Base-by-base conservation (phyloP, 352 stramenopile species). In the Globisporangium cederbergense region DNA sequence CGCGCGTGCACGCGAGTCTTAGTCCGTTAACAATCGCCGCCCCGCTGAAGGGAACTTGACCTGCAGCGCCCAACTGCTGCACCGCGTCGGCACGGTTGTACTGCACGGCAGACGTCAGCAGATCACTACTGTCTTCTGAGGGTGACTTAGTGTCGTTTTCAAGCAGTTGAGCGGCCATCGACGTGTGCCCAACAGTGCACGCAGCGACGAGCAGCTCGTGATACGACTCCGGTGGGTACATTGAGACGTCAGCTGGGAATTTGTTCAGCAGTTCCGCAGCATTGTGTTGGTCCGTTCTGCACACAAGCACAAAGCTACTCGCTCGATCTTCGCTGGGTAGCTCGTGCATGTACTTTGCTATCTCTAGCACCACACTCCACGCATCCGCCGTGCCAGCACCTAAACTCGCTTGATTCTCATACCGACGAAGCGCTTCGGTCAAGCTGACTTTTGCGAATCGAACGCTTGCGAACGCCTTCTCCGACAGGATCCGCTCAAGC, bases 321-420 rank as follows among this genome's bases (percentile, higher is more conserved):
- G 60, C 72, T 32, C 59, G 72, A 32, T 78, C 72, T 53, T 70
- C 65, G 6, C 43, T 52, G 34, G 72, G 45, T 3, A 76, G 28
- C 2, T 67, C 58, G 47, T 65, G 10, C 7, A 70, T 16, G 18
- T 70, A 32, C 6, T 65, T 32, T 34, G 76, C 57, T 14, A 78
- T 40, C 18, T 72, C 34, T 7, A 55, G 14, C 10, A 74, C 38
- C 16, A 40, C 36, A 18, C 18, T 34, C 52, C 52, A 58, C 32
- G 13, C 9, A 14, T 14, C 8, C 30, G 30, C 6, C 13, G 52
- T 49, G 43, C 18, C 14, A 6, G 5, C 14, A 49, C 16, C 43
- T 16, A 49, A 3, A 18, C 16, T n/a, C 2, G n/a, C 52, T 18
- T 28, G 52, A 8, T 51, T 25, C 6, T 16, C 38, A 16, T 36